A percentile compares a stretch with the other conserved stretches of the same genome.
Evolutionary conservation across 176 grass and related monocot species (phyloP).

Genomic region (Oryza officinalis): DNA sequence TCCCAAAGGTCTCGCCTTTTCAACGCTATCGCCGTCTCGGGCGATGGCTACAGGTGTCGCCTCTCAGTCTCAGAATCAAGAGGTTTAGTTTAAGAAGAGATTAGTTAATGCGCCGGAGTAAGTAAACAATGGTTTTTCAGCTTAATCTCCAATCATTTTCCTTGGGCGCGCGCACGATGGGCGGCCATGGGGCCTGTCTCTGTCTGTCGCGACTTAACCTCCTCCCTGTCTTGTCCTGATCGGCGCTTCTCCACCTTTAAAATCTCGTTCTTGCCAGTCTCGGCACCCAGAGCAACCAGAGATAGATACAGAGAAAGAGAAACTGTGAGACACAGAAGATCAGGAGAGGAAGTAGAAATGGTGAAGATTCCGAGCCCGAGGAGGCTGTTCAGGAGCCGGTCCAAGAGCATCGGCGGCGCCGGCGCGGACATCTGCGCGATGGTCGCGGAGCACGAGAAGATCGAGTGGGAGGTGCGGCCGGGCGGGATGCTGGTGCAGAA

Average conservation of each 20-base stretch:
- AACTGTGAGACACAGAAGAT: not conserved
- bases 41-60: slow-evolving; percentile 33
- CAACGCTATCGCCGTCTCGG: not conserved
- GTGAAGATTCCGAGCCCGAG: slow-evolving; percentile 74
- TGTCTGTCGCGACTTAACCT: slow-evolving; percentile 46
- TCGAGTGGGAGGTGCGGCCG: slow-evolving; percentile 71
- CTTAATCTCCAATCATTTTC: slow-evolving; percentile 41
- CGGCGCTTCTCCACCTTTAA: slow-evolving; percentile 30
- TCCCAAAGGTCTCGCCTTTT: not conserved
- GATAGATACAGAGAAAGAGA: not conserved
- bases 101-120: not conserved
- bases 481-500: slow-evolving; percentile 95
- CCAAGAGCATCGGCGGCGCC: slow-evolving; percentile 28
- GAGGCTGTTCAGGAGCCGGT: slow-evolving; percentile 72
- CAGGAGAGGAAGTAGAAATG: slow-evolving; percentile 21
- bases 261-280: slow-evolving; percentile 8
- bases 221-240: slow-evolving; percentile 40
- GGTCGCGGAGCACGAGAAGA: slow-evolving; percentile 55
- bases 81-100: not conserved
- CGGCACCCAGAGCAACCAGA: not conserved
- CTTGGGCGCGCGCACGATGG: slow-evolving; percentile 38
- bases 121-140: slow-evolving; percentile 2
- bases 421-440: slow-evolving; percentile 46
- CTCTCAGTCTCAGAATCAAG: not conserved
- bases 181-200: slow-evolving; percentile 29